Percentiles rank a stretch among this genome's conserved stretches.
These are phyloP conservation scores for Candida oleophila DNA, from an alignment of 805 yeast species.

Conservation along the genomic window DNA sequence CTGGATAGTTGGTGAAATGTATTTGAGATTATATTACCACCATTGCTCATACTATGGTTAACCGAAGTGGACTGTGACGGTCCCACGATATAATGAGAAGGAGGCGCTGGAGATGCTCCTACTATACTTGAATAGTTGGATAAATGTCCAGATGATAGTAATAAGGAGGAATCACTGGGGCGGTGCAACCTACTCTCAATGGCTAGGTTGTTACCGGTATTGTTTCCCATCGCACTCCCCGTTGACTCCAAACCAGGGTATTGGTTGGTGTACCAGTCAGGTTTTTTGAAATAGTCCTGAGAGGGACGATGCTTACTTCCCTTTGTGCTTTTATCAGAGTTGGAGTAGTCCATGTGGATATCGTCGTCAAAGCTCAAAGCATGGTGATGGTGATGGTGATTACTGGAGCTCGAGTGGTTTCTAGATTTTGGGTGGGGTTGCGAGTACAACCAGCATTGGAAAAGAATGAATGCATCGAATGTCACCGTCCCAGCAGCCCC, in stretches of 20 bases:
- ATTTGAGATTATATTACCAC: slow-evolving; percentile 12
- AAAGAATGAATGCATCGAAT: slow-evolving; percentile 27
- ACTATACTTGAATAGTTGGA: slow-evolving; percentile 1
- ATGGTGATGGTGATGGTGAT: slow-evolving; percentile 2
- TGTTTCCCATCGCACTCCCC: not conserved
- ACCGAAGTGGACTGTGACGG: slow-evolving; percentile 2
- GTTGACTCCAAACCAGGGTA: not conserved
- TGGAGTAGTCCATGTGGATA: not conserved
- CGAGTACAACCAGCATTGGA: slow-evolving; percentile 30
- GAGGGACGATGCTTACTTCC: slow-evolving; percentile 3
- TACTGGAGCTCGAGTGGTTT: not conserved
- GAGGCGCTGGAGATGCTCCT: slow-evolving; percentile 11
- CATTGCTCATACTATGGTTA: not conserved
- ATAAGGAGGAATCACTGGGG: not conserved
- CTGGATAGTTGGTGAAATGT: slow-evolving; percentile 18
- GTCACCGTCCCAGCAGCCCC: slow-evolving; percentile 20
- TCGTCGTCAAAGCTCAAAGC: not conserved
- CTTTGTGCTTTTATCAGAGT: not conserved
- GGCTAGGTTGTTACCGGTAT: not conserved
- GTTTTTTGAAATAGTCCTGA: slow-evolving; percentile 28
- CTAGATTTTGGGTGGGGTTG: not conserved
- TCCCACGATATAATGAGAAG: slow-evolving; percentile 17
- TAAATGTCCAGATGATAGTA: not conserved
- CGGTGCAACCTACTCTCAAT: not conserved
- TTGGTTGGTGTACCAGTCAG: slow-evolving; percentile 38